phyloP scores from a whole-genome alignment of 2,329 filamentous ascomycete species.

The Nigrograna mackinnonii region DNA sequence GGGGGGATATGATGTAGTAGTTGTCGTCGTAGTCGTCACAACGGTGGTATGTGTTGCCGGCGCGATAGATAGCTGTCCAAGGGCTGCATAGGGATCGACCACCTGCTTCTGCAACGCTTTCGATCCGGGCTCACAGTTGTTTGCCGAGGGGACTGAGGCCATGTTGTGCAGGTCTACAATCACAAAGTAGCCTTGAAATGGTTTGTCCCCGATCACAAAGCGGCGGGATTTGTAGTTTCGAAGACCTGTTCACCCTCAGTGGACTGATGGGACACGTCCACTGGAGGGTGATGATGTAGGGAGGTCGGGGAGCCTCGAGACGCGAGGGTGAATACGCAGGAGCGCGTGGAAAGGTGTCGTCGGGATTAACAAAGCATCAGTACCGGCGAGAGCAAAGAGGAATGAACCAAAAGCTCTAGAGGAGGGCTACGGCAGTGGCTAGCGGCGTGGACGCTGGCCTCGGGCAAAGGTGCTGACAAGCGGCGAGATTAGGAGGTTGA shows the following conservation, averaged over 20 bases:
- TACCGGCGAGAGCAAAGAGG: not conserved
- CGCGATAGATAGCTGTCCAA: constrained; percentile 65
- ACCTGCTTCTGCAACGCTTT: constrained; percentile 26
- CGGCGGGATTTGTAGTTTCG: too few relatives aligned
- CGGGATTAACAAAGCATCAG: constrained; percentile 14
- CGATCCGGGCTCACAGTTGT: constrained; percentile 25
- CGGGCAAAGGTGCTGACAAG: constrained; percentile 19
- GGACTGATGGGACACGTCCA: constrained; percentile 9
- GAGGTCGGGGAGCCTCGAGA: constrained; percentile 14
- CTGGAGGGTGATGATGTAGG: constrained; percentile 9
- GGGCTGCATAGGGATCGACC: constrained; percentile 43
- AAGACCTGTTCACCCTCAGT: constrained; percentile 5
- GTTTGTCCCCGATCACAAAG: too few relatives aligned
- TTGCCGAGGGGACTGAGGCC: constrained; percentile 27
- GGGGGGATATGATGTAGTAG: constrained; percentile 80
- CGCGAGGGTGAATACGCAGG: constrained; percentile 20
- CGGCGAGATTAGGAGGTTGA: constrained; percentile 16
- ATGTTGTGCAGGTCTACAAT: constrained; percentile 26
- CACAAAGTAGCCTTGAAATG: too few relatives aligned
- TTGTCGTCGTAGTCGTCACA: constrained; percentile 90
- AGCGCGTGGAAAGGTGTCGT: constrained; percentile 5
- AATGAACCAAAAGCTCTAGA: not conserved
- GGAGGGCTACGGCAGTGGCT: constrained; percentile 1
- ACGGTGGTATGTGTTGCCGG: constrained; percentile 68
- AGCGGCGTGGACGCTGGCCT: constrained; percentile 8